Conservation (phyloP, 257 asterid species). For the Lycium barbarum region DNA sequence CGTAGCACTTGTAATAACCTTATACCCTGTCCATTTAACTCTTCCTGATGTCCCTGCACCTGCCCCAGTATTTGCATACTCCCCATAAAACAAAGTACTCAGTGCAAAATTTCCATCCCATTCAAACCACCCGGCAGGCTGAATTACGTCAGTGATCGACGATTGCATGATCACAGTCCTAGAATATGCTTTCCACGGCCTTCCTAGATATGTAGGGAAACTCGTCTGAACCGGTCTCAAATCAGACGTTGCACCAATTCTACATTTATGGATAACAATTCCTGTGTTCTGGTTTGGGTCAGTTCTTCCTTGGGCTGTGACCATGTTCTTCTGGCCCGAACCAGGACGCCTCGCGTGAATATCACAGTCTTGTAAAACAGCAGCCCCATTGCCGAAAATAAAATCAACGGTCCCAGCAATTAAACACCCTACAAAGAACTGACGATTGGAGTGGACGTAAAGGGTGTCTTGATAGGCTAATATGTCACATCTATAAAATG, state of each 20-base stretch:
- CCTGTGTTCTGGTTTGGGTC: constrained; percentile 81
- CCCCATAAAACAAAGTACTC: constrained; percentile 55
- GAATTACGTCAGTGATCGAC: constrained; percentile 54
- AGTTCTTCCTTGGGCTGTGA: constrained; percentile 71
- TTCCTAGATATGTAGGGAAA: constrained; percentile 60
- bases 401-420: constrained; percentile 66
- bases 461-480: constrained; percentile 61
- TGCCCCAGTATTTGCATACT: constrained; percentile 63
- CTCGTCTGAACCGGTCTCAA: constrained; percentile 46
- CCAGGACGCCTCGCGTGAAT: constrained; percentile 67
- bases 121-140: constrained; percentile 67
- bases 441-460: constrained; percentile 68
- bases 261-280: constrained; percentile 59
- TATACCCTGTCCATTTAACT: constrained; percentile 61
- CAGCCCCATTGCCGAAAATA: constrained; percentile 67
- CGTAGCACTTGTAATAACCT: constrained; percentile 63
- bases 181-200: constrained; percentile 69
- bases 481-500: constrained; percentile 61
- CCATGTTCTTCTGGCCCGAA: constrained; percentile 62
- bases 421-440: constrained; percentile 56
- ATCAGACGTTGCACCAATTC: constrained; percentile 69
- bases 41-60: constrained; percentile 65
- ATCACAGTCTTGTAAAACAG: constrained; percentile 59
- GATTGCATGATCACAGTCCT: constrained; percentile 75
- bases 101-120: constrained; percentile 74